A percentile compares a stretch with the other conserved stretches of the same genome.
These are phyloP conservation scores for Paraurostyla sp. DNA, from an alignment of 73 alveolate genomes.

Conservation along the genomic window DNA sequence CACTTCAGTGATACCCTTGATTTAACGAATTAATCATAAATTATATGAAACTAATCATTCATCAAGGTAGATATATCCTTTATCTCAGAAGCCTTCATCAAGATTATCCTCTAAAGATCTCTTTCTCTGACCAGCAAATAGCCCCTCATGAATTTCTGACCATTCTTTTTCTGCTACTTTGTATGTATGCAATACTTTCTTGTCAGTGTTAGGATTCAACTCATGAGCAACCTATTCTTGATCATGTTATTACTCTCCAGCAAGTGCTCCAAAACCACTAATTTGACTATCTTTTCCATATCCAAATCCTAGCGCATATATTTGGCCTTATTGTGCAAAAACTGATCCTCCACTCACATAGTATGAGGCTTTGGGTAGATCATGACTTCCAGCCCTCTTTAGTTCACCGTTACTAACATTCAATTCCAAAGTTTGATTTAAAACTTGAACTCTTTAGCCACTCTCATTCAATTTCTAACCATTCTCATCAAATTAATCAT, in stretches of 20 bases:
- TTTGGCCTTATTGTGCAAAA: neutral
- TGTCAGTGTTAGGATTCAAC: slow-evolving; percentile 44
- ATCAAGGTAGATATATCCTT: too few species aligned
- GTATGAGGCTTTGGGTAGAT: slow-evolving; percentile 25
- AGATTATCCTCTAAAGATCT: slow-evolving; percentile 29
- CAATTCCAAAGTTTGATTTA: neutral
- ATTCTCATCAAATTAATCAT: slow-evolving; percentile 19
- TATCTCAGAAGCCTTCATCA: slow-evolving; percentile 2
- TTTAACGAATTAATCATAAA: too few species aligned
- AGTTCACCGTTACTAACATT: slow-evolving; percentile 52
- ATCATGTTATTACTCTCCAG: neutral
- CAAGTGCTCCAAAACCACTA: neutral
- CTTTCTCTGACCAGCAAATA: slow-evolving; percentile 49
- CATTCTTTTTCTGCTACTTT: slow-evolving; percentile 54
- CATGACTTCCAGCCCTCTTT: slow-evolving; percentile 28
- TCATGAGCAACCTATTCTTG: neutral
- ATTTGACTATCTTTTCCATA: neutral
- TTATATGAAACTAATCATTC: too few species aligned
- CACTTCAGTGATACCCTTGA: too few species aligned
- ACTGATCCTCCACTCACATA: slow-evolving; percentile 48
- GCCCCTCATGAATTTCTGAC: slow-evolving; percentile 43
- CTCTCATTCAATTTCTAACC: slow-evolving; percentile 41
- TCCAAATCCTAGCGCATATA: slow-evolving; percentile 54
- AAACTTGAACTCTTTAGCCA: slow-evolving; percentile 22
- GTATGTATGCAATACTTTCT: slow-evolving; percentile 2